Base-by-base conservation (phyloP, 352 stramenopile genomes). In the Phytophthora meadii region DNA sequence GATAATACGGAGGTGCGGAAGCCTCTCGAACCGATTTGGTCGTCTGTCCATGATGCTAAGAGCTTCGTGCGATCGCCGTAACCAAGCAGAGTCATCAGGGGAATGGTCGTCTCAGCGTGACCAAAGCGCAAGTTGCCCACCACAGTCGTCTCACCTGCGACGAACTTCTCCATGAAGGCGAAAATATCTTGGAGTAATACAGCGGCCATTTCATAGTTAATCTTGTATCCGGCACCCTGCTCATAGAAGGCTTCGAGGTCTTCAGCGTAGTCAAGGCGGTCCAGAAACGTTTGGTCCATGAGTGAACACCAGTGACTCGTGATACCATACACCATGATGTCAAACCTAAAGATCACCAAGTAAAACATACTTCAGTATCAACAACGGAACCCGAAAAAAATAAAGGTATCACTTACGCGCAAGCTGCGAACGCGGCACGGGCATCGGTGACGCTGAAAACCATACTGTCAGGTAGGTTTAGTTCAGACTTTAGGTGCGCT, bases 161-260 rank as follows among this genome's bases (percentile, higher is more conserved):
- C 73, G n/a, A 78, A 75, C 22, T 74, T 70, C 32, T 77, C 77
- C 65, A 94, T 91, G 19, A 62, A 63, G 0, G 45, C 45, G 24
- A 86, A 68, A 15, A 92, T 71, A 53, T 92, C 74, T 46, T 82
- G 72, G 7, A 94, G 65, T 25, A 94, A 56, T 34, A 88, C 75
- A 0, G 79, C 65, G 12, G 86, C 79, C 61, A 94, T 94, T 56
- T 91, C 77, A 60, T 90, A 92, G 55, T 90, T 89, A 59, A 94
- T 88, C 15, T 76, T 65, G 66, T 82, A 82, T 4, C 83, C 86
- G 0, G 68, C 73, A 0, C 74, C 82, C 30, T 84, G 78, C 46
- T 87, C 54, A 56, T 92, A 92, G 65, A 89, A 94, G 34, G 76
- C 68, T 54, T 90, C 79, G 7, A 94, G 69, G 37, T 94, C 83